These are phyloP conservation scores for Mycocalia duriaeana DNA, from an alignment of 1,284 basidiomycete species.

Conservation along the genomic window DNA sequence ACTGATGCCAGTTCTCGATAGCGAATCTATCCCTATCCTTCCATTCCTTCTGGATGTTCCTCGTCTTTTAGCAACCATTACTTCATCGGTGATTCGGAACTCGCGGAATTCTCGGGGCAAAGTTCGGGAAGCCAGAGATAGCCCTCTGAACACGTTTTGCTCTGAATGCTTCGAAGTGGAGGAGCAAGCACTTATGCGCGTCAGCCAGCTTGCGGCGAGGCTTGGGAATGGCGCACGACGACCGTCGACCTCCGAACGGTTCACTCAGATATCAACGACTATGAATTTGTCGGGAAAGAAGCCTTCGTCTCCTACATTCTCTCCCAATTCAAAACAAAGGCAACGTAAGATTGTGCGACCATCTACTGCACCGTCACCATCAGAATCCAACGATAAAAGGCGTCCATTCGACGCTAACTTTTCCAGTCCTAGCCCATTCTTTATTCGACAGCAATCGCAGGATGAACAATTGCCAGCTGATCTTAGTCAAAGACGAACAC, in stretches of 20 bases:
- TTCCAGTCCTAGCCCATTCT: too few species aligned
- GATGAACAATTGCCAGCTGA: too few species aligned
- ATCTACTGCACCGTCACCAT: constrained; percentile 38
- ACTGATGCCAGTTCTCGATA: constrained; percentile 49
- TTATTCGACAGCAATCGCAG: too few species aligned
- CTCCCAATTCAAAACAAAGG: constrained; percentile 13
- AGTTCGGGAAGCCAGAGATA: constrained; percentile 22
- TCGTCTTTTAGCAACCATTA: constrained; percentile 65
- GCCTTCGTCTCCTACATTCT: constrained; percentile 14
- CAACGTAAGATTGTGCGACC: constrained; percentile 29
- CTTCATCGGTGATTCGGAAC: constrained; percentile 68
- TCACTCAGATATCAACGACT: constrained; percentile 7
- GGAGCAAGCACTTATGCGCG: constrained; percentile 59
- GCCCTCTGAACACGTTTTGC: constrained; percentile 42
- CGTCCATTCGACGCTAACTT: constrained; percentile 14
- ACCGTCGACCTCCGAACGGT: constrained; percentile 15
- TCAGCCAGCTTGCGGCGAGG: constrained; percentile 50
- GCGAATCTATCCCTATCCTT: constrained; percentile 65
- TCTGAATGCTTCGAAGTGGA: constrained; percentile 68
- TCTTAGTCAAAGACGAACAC: too few species aligned
- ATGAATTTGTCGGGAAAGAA: constrained; percentile 9
- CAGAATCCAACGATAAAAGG: constrained; percentile 17
- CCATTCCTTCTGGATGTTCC: constrained; percentile 70
- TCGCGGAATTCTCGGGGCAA: constrained; percentile 34
- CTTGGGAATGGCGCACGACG: constrained; percentile 30